These are phyloP conservation scores for Arxiozyma slooffiae DNA, from an alignment of 1,139 yeast genomes.

Conservation along the genomic window DNA sequence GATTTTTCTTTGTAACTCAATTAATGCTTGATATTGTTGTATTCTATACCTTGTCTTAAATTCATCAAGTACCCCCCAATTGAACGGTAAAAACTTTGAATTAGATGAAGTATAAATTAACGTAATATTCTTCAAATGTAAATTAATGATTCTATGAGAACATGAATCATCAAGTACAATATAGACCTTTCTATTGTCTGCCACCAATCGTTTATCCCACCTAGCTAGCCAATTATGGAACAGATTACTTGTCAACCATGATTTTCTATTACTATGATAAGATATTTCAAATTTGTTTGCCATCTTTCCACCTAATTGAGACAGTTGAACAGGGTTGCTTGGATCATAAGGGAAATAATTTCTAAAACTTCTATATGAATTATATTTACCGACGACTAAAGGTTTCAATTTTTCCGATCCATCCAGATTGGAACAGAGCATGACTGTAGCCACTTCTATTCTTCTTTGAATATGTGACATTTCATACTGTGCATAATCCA, in stretches of 20 bases:
- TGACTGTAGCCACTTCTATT: constrained; percentile 40
- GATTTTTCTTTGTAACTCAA: constrained; percentile 29
- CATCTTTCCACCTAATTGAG: constrained; percentile 34
- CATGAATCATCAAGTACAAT: constrained; percentile 54
- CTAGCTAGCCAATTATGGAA: constrained; percentile 54
- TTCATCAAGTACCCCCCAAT: constrained; percentile 56
- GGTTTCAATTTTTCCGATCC: constrained; percentile 57
- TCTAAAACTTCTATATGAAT: constrained; percentile 41
- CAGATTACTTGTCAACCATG: constrained; percentile 58
- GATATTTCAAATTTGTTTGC: constrained; percentile 44
- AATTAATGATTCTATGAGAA: constrained; percentile 50
- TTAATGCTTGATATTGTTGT: constrained; percentile 48
- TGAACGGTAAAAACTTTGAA: constrained; percentile 47
- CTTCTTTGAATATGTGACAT: constrained; percentile 34
- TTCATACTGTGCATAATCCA: constrained; percentile 50
- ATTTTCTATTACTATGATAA: constrained; percentile 51
- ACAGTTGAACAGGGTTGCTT: constrained; percentile 19
- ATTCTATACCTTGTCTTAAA: constrained; percentile 50
- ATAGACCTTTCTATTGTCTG: constrained; percentile 42
- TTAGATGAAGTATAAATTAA: constrained; percentile 35
- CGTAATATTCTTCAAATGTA: constrained; percentile 45
- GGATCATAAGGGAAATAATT: constrained; percentile 32
- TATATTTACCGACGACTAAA: constrained; percentile 51
- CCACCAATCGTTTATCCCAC: constrained; percentile 45
- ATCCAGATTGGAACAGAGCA: constrained; percentile 54